Conservation (phyloP, 2,329 filamentous ascomycete genomes). For the Exophiala alcalophila region DNA sequence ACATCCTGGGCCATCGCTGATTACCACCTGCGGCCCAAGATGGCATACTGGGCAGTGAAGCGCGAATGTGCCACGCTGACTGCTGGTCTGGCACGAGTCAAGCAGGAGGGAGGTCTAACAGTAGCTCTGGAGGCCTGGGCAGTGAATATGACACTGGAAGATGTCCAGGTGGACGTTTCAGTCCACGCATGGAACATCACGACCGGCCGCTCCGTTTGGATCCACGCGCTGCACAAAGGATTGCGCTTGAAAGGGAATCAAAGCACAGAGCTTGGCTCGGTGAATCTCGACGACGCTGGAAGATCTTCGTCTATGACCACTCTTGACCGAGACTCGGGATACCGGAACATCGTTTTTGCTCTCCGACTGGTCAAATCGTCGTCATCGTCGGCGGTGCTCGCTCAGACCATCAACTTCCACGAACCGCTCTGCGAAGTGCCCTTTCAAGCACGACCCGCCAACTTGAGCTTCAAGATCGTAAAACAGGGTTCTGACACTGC, state of each 20-base stretch:
- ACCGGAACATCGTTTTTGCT: constrained; percentile 2
- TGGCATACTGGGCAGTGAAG: constrained; percentile 59
- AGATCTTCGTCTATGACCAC: not conserved
- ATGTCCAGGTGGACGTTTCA: not conserved
- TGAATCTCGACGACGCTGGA: constrained; percentile 1
- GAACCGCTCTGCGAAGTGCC: constrained; percentile 2
- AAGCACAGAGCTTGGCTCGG: constrained; percentile 6
- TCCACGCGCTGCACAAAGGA: not conserved
- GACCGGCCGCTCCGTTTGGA: not conserved
- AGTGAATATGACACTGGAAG: constrained; percentile 4
- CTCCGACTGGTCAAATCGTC: not conserved
- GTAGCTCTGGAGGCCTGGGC: constrained; percentile 1
- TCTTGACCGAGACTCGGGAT: not conserved
- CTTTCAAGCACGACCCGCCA: not conserved
- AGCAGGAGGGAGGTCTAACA: not conserved
- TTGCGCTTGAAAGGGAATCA: constrained; percentile 3
- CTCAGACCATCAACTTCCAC: constrained; percentile 2
- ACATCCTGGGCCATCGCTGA: constrained; percentile 62
- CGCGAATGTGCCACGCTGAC: constrained; percentile 57
- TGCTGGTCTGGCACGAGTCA: constrained; percentile 44
- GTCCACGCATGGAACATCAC: constrained; percentile 2
- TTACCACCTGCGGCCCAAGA: constrained; percentile 60
- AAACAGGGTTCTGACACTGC: not conserved
- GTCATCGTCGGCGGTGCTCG: not conserved
- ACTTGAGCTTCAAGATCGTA: constrained; percentile 2